Evolutionary conservation across 306 rosid genomes (phyloP), one percentile per base, ranked within the genome.

Genomic region (Dryas drummondii): DNA sequence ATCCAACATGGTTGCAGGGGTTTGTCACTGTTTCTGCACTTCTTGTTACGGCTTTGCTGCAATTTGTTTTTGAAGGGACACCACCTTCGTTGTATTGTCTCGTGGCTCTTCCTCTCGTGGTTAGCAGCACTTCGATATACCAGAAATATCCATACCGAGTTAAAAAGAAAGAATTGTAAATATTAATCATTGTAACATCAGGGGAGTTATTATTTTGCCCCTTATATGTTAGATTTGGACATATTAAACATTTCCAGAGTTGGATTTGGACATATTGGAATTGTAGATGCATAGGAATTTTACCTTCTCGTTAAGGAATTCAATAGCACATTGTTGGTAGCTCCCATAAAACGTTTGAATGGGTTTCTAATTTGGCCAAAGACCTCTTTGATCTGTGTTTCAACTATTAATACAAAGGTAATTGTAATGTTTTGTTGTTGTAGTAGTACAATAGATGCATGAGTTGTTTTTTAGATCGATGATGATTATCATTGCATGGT

Each of bases 21-120:
- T 94, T 94, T 78, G 97, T 94, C 76, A 92, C 90, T 64, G 99
- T 94, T 73, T 94, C 97, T 27, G 99, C 99, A 17, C 93, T 94
- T 80, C 81, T 92, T 19, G 94, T 89, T 62, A 94, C 99, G 1
- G 99, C 99, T 26, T 57, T 92, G 86, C 89, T 94, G 83, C 99
- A 94, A 80, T 94, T 88, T 87, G 61, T 90, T 78, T 92, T 94
- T 15, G 99, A 94, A 88, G 99, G 99, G 81, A 88, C 86, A 78
- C 92, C 97, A 1, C 99, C 99, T 74, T 90, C 99, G 11, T 9
- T 85, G 62, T 92, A 82, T 83, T 92, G 99, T 81, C 87, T 94
- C 11, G 80, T 85, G 84, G 89, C 99, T 82, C 90, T 94, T 80
- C 99, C 99, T 14, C 85, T 94, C 1, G 97, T 92, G 82, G 88